Evolutionary conservation across 106 monocot genomes (phyloP), one percentile per base, ranked within the genome.

Genomic region (Platanthera guangdongensis): DNA sequence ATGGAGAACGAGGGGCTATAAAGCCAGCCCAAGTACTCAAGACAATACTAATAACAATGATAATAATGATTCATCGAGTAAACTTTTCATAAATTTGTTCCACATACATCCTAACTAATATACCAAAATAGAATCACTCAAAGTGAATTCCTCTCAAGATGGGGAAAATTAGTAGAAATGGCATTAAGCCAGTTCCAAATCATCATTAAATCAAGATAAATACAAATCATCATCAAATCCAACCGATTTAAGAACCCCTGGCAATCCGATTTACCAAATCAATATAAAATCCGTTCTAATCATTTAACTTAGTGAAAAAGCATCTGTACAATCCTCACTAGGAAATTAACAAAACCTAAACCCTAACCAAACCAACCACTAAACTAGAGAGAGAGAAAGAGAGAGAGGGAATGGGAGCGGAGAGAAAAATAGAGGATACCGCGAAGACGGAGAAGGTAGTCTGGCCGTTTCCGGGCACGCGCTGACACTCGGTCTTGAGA

Each of bases 391-490:
- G 57, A 1, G 57, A 1, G n/a, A 1, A 4, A 5, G 19, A 0
- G 21, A 7, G 21, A 60, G 18, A 3, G 6, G 18, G n/a, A 21
- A 8, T 5, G 5, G 1, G 59, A 21, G 21, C 39, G 21, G 59
- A 59, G 67, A 39, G 39, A 67, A 0, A 39, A 3, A 12, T 7
- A 30, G 13, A 10, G 32, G 6, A 52, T 95, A 95, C 95, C 82
- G 77, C 92, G 62, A 92, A 95, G 59, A 86, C 90, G 25, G 92
- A 86, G 84, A 95, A 90, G 22, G 90, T 82, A 46, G 88, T 73
- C 71, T 48, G 32, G 32, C 75, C 81, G 47, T 87, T 84, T 18
- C 85, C 88, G 21, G 83, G 81, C 45, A 82, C 53, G 8, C 92
- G 80, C 75, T 85, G 85, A 74, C 88, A 90, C n/a, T 90, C 92